These are phyloP conservation scores for Dioszegia hungarica DNA, from an alignment of 768 basidiomycete species.

Conservation along the genomic window DNA sequence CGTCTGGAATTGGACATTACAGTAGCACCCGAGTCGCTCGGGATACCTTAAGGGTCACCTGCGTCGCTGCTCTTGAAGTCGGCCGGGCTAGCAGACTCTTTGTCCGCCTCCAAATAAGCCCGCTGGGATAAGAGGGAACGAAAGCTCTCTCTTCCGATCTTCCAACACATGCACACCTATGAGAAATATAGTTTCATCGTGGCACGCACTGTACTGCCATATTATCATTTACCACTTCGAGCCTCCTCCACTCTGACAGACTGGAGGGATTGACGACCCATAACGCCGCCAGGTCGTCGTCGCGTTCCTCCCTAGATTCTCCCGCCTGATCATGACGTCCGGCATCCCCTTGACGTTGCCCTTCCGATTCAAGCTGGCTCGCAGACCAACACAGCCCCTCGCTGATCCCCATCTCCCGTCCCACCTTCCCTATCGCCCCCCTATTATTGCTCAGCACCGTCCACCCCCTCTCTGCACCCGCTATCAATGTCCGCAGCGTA, in stretches of 20 bases:
- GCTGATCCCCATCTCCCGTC: constrained; percentile 59
- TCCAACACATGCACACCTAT: no score
- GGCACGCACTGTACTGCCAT: no score
- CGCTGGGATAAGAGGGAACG: no score
- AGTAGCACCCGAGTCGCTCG: no score
- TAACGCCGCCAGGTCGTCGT: constrained; percentile 52
- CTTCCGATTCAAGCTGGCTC: constrained; percentile 14
- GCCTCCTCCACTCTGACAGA: constrained; percentile 58
- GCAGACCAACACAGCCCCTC: constrained; percentile 30
- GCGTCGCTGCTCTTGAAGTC: no score
- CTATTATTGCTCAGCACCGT: constrained; percentile 85
- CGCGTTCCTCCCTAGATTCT: background rate
- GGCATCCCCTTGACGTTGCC: background rate
- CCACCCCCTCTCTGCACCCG: constrained; percentile 66
- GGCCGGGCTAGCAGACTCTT: no score
- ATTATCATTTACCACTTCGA: constrained; percentile 31
- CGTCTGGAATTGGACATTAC: no score
- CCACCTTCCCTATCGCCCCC: constrained; percentile 68
- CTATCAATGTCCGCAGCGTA: constrained; percentile 67
- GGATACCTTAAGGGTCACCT: no score
- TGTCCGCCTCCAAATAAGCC: no score
- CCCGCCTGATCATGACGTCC: background rate
- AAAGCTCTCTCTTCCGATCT: no score
- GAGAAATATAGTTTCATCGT: background rate
- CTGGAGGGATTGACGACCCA: constrained; percentile 79